Percentiles rank a stretch among this genome's conserved stretches.
These are phyloP conservation scores for Celoporthe dispersa DNA, from an alignment of 2,329 filamentous ascomycete genomes.

Conservation along the genomic window DNA sequence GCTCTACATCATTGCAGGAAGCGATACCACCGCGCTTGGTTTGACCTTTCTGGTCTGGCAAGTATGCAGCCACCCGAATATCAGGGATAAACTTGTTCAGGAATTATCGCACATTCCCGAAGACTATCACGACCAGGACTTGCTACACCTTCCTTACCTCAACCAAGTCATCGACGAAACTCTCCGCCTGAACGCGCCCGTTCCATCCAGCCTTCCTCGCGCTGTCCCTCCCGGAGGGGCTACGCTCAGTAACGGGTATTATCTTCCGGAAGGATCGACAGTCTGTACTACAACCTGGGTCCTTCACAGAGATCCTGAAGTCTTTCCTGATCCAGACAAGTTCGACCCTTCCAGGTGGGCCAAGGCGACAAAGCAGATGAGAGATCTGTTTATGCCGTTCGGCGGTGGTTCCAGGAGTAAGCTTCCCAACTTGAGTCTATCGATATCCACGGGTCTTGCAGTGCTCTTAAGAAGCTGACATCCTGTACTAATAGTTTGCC, in stretches of 20 bases:
- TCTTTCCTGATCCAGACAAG: no score
- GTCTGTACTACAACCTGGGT: slow-evolving; percentile 51
- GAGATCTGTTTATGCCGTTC: no score
- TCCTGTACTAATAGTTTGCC: no score
- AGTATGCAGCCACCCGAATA: slow-evolving; percentile 37
- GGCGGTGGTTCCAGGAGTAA: no score
- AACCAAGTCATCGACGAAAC: slow-evolving; percentile 50
- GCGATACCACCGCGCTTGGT: slow-evolving; percentile 55
- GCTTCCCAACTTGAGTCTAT: no score
- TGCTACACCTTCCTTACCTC: slow-evolving; percentile 46
- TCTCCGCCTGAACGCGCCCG: slow-evolving; percentile 48
- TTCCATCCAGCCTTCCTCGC: slow-evolving; percentile 46
- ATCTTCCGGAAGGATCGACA: slow-evolving; percentile 44
- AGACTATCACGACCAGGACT: slow-evolving; percentile 37
- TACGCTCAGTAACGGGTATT: slow-evolving; percentile 43
- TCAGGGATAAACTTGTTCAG: slow-evolving; percentile 39
- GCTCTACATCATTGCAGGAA: slow-evolving; percentile 54
- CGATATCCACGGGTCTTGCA: no score
- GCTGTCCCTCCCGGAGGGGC: slow-evolving; percentile 45
- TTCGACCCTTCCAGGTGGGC: no score
- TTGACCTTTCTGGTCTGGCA: slow-evolving; percentile 53
- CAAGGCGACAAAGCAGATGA: no score
- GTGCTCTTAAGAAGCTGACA: slow-evolving; percentile 36
- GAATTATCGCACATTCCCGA: slow-evolving; percentile 42
- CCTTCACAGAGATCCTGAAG: slow-evolving; percentile 50